Base-by-base conservation (phyloP, 768 basidiomycete species). In the Boletales sp. region DNA sequence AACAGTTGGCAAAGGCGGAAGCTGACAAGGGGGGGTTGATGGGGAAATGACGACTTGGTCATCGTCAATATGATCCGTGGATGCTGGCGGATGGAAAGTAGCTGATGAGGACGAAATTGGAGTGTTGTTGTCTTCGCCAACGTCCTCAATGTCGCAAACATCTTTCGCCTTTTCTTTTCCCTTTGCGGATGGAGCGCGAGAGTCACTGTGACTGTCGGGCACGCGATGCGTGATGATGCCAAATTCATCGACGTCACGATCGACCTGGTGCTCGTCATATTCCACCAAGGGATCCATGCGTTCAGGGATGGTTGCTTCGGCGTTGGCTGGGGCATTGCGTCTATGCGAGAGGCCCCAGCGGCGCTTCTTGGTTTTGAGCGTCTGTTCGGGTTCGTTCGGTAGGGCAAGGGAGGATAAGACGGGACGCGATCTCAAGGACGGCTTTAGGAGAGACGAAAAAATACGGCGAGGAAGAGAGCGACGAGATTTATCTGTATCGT, bases 101-200 rank as follows among this genome's bases (percentile, higher is more conserved):
- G 50, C 44, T 13, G 64, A 68, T 14, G 59, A 59, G 42, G 66
- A 62, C 14, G 63, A 41, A 34, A 46, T 8, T 35, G 44, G 49
- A 10, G 13, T 12, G 5, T 43, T 36, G 38, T 55, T 32, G 21
- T 41, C 41, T n/a, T 48, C 38, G 17, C 39, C 18, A 34, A 36
- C 46, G 46, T 51, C 52, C 36, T 54, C 50, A 10, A 46, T 13
- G 44, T 49, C 46, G 19, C 36, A 7, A 32, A 46, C 21, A 17
- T 65, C 69, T 17, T 47, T 57, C 52, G 58, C 67, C 57, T 69
- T 72, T 51, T 68, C 70, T 52, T 74, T 72, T 49, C 70, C 72
- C 57, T 74, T 74, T 31, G 55, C 46, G 47, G 55, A 54, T 30
- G 53, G 31, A 48, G 45, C 47, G 46, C 55, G 55, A 28, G 63